Evolutionary conservation across 345 rosid species (phyloP).

Genomic region (Bretschneidera sinensis): DNA sequence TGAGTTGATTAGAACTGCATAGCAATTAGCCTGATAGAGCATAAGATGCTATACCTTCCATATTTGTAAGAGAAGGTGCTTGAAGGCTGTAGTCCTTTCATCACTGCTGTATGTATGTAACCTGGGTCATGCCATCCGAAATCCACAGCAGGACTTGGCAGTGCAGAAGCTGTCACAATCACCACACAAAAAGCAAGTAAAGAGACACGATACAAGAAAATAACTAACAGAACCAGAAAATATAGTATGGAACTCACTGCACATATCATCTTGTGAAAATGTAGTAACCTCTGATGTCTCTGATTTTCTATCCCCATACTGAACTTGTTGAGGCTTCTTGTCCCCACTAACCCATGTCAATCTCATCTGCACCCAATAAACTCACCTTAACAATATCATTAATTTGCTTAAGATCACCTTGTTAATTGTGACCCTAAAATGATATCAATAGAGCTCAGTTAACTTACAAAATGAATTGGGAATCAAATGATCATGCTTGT

Average conservation of each 20-base stretch:
- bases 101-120: slow-evolving; percentile 55
- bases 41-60: slow-evolving; percentile 50
- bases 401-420: too few species aligned
- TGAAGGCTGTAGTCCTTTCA: slow-evolving; percentile 57
- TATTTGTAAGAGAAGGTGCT: slow-evolving; percentile 43
- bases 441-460: too few species aligned
- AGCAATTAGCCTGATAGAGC: too few species aligned
- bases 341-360: slow-evolving; percentile 72
- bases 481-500: too few species aligned
- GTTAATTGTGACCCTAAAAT: too few species aligned
- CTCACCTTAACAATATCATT: neutral
- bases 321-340: slow-evolving; percentile 40
- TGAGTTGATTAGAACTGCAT: too few species aligned
- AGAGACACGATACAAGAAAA: neutral
- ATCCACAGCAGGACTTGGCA: slow-evolving; percentile 64
- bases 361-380: slow-evolving; percentile 42
- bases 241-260: slow-evolving; percentile 32
- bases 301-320: slow-evolving; percentile 41
- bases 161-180: neutral
- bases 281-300: slow-evolving; percentile 39
- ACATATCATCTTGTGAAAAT: slow-evolving; percentile 54
- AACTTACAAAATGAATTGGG: too few species aligned
- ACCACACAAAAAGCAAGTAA: neutral
- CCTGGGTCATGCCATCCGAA: slow-evolving; percentile 89
- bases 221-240: too few species aligned